These are phyloP conservation scores for Exobasidium rhododendri DNA, from an alignment of 1,284 basidiomycete genomes.

Conservation along the genomic window DNA sequence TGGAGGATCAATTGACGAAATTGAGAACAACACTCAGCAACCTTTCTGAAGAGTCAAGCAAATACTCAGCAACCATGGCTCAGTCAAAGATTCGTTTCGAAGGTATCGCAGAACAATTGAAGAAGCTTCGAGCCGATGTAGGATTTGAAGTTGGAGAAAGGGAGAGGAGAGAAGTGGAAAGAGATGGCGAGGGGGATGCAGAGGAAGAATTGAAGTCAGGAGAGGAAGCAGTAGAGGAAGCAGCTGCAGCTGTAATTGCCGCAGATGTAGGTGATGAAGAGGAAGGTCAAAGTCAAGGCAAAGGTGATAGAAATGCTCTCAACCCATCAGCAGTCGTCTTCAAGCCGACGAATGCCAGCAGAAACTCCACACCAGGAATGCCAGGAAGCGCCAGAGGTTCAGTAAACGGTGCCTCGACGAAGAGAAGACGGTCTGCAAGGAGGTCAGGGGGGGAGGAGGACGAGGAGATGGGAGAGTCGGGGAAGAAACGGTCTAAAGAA, in stretches of 20 bases:
- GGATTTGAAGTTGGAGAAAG: conserved; percentile 37
- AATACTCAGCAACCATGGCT: conserved; percentile 24
- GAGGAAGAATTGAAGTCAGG: conserved; percentile 1
- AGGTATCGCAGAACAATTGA: conserved; percentile 14
- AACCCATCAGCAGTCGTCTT: not conserved
- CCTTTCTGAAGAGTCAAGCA: conserved; percentile 22
- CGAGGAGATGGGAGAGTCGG: not conserved
- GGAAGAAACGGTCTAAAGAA: not conserved
- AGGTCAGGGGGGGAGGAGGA: not conserved
- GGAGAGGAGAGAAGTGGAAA: conserved; percentile 33
- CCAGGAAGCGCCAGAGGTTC: not conserved
- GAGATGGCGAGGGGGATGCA: conserved; percentile 24
- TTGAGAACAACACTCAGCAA: conserved; percentile 19
- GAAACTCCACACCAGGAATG: not conserved
- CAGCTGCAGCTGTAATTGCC: conserved; percentile 1
- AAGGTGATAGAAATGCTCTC: not conserved
- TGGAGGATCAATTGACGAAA: conserved; percentile 23
- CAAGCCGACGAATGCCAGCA: conserved; percentile 5
- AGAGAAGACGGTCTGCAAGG: not conserved
- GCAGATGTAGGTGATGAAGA: conserved; percentile 7
- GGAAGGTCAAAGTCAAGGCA: conserved; percentile 1
- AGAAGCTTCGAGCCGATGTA: conserved; percentile 24
- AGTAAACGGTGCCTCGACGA: not conserved
- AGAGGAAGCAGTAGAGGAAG: not conserved
- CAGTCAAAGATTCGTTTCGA: conserved; percentile 18